Evolutionary conservation across 2,329 filamentous ascomycete species (phyloP).

Genomic region (Pseudogymnoascus sp.): DNA sequence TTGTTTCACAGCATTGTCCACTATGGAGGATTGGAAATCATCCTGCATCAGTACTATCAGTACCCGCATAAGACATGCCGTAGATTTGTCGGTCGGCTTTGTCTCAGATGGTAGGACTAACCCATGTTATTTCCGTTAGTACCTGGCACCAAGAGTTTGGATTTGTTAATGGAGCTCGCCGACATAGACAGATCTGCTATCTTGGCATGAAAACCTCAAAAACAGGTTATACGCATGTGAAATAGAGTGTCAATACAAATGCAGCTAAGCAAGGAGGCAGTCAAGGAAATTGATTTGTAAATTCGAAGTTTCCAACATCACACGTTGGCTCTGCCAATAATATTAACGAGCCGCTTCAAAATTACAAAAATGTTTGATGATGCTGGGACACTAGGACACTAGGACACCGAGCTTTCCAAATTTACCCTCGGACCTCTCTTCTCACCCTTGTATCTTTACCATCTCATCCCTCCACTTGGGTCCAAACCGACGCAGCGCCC

Average conservation of each 20-base stretch:
- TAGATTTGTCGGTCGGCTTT: not conserved
- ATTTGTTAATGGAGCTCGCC: not conserved
- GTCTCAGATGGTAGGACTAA: not conserved
- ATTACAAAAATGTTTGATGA: not conserved
- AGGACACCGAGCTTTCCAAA: not conserved
- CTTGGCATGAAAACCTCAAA: not conserved
- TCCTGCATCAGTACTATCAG: not conserved
- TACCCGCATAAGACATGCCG: not conserved
- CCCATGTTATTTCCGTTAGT: not conserved
- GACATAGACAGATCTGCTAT: not conserved
- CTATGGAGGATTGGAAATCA: not conserved
- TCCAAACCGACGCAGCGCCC: slow-evolving; percentile 51
- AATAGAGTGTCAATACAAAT: not conserved
- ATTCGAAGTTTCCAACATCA: not conserved
- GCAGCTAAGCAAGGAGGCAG: not conserved
- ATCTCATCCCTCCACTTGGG: slow-evolving; percentile 55
- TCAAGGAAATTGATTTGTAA: not conserved
- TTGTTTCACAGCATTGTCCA: not conserved
- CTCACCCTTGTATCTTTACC: slow-evolving; percentile 33
- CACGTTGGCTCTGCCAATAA: not conserved
- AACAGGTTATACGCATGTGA: not conserved
- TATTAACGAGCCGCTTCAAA: slow-evolving; percentile 1
- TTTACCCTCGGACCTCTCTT: slow-evolving; percentile 10
- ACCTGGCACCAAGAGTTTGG: not conserved
- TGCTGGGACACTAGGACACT: not conserved